These are phyloP conservation scores for Rhododendron griersonianum DNA, from an alignment of 148 eudicot genomes.

Conservation along the genomic window DNA sequence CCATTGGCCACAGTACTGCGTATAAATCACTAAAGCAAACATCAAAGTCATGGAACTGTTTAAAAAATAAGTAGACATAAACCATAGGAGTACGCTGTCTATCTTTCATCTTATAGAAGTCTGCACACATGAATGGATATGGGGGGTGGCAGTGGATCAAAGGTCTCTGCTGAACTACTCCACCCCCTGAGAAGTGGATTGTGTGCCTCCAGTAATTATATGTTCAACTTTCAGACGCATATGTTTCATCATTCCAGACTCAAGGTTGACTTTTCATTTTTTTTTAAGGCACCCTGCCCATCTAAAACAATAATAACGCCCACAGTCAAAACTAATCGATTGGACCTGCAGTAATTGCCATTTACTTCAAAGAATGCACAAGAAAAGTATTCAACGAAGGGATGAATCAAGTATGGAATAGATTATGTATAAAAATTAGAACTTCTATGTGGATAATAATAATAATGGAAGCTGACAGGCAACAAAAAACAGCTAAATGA, in stretches of 20 bases:
- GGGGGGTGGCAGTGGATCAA: not conserved
- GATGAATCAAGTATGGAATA: not conserved
- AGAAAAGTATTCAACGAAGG: not conserved
- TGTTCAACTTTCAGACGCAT: not conserved
- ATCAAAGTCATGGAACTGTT: not conserved
- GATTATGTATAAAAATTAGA: not conserved
- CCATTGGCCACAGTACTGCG: not conserved
- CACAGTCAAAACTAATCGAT: not conserved
- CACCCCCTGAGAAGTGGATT: not conserved
- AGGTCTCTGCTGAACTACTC: not conserved
- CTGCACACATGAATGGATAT: not conserved
- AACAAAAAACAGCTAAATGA: not conserved
- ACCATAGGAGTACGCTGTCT: not conserved
- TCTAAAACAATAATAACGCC: not conserved
- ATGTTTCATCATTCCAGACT: not conserved
- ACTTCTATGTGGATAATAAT: not conserved
- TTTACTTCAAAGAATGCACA: not conserved
- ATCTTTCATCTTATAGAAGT: not conserved
- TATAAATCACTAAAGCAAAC: not conserved
- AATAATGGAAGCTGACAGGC: not conserved
- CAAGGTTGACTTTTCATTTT: not conserved
- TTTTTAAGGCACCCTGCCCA: not conserved
- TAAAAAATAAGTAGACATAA: not conserved
- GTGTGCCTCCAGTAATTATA: not conserved
- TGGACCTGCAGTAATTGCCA: not conserved